phyloP scores from a whole-genome alignment of 768 basidiomycete genomes.

The Lactarius tabidus region DNA sequence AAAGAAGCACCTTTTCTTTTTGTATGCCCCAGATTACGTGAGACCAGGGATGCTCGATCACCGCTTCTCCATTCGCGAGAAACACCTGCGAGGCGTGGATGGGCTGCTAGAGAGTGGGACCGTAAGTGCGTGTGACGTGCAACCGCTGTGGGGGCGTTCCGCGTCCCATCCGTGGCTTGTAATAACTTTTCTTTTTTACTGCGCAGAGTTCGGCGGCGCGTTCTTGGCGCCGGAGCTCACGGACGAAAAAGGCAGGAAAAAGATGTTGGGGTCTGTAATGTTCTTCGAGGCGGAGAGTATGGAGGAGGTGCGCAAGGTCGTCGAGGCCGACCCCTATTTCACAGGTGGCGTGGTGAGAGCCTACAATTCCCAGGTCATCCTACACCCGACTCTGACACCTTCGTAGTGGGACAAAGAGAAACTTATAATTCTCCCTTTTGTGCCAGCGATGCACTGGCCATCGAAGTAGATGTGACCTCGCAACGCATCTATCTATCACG shows the following conservation, averaged over 20 bases:
- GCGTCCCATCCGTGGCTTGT: neutral
- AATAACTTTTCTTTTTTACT: neutral
- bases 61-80: constrained; percentile 28
- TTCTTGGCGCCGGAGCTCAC: constrained; percentile 23
- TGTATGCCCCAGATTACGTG: constrained; percentile 35
- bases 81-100: constrained; percentile 28
- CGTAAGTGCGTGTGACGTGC: constrained; percentile 21
- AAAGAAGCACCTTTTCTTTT: constrained; percentile 27
- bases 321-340: constrained; percentile 32
- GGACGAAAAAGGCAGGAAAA: constrained; percentile 14
- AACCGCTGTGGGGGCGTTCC: too few relatives aligned
- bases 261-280: constrained; percentile 30
- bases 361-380: neutral
- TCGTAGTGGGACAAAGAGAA: constrained; percentile 19
- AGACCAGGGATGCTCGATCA: constrained; percentile 29
- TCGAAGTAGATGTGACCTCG: neutral
- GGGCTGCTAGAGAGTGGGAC: constrained; percentile 7
- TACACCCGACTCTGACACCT: neutral
- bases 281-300: constrained; percentile 27
- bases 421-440: constrained; percentile 16
- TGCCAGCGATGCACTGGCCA: constrained; percentile 18
- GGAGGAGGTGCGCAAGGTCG: constrained; percentile 27
- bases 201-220: constrained; percentile 18
- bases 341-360: constrained; percentile 29
- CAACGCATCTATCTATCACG: neutral